phyloP scores from a whole-genome alignment of 257 asterid genomes.

The Solanum microdontum region DNA sequence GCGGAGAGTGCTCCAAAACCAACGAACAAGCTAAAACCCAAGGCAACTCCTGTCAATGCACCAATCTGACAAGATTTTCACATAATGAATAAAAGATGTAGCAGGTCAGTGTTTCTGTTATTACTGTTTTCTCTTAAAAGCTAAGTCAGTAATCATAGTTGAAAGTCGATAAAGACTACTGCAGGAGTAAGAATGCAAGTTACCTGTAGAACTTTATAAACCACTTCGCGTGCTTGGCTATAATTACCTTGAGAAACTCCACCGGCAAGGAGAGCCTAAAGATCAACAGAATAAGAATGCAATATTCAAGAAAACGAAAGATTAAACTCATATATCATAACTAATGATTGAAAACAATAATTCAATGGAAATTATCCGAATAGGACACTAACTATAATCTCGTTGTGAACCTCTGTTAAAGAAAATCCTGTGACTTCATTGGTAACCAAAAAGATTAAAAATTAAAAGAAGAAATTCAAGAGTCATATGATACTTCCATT shows the following conservation, averaged over 20 bases:
- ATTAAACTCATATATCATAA: neutral
- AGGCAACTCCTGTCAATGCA: conserved; percentile 45
- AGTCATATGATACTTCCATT: neutral
- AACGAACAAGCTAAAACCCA: conserved; percentile 49
- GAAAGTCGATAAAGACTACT: neutral
- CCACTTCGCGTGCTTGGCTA: conserved; percentile 60
- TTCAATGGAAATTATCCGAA: neutral
- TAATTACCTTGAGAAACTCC: conserved; percentile 79
- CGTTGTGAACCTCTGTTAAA: neutral
- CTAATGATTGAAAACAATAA: neutral
- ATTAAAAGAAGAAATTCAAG: neutral
- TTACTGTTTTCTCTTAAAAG: neutral
- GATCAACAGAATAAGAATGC: conserved; percentile 6
- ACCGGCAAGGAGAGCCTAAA: conserved; percentile 79
- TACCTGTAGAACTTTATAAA: conserved; percentile 76
- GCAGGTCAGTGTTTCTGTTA: neutral
- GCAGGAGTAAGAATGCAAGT: conserved; percentile 1
- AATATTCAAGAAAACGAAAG: neutral
- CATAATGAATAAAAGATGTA: neutral
- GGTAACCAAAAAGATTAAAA: neutral
- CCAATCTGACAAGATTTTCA: conserved; percentile 43
- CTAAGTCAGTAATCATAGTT: neutral
- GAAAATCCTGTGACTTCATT: neutral
- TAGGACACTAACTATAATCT: neutral
- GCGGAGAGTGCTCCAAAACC: conserved; percentile 58